Percentiles rank a stretch among this genome's conserved stretches.
These are phyloP conservation scores for Pyrenopolyporus hunteri DNA, from an alignment of 495 filamentous ascomycete genomes.

Conservation along the genomic window DNA sequence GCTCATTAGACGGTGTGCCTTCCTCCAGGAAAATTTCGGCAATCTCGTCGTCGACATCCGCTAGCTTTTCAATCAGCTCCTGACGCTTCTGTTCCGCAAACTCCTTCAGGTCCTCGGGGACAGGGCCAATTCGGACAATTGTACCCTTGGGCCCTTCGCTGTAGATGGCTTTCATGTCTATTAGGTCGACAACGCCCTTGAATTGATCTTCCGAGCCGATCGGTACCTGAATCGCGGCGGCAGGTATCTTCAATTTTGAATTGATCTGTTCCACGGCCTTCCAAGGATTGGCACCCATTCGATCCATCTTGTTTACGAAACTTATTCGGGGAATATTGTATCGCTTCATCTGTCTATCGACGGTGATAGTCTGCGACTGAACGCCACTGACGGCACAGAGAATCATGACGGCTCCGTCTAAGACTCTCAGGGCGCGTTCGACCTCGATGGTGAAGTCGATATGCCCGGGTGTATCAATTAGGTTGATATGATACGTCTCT, in stretches of 20 bases:
- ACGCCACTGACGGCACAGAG: constrained; percentile 97
- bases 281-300: constrained; percentile 98
- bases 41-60: constrained; percentile 98
- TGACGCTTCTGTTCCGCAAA: constrained; percentile 78
- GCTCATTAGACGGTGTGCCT: constrained; percentile 70
- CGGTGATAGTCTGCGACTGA: constrained; percentile 97
- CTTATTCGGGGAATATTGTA: constrained; percentile 96
- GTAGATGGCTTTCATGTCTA: constrained; percentile 91
- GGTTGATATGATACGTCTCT: constrained; percentile 93
- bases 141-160: constrained; percentile 82
- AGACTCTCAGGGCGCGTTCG: constrained; percentile 90
- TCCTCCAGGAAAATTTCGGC: constrained; percentile 96
- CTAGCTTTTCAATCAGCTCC: constrained; percentile 91
- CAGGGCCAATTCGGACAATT: constrained; percentile 72
- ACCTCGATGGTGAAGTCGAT: constrained; percentile 99
- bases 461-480: constrained; percentile 98
- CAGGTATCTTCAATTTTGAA: constrained; percentile 87
- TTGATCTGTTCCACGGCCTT: constrained; percentile 98
- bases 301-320: constrained; percentile 99
- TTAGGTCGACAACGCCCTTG: constrained; percentile 90
- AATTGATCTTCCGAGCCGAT: constrained; percentile 94
- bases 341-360: constrained; percentile 97
- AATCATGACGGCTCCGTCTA: constrained; percentile 99
- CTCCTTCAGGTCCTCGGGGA: constrained; percentile 76
- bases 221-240: constrained; percentile 93